Base-by-base conservation (phyloP, 768 basidiomycete genomes). In the Mycena vitilis region DNA sequence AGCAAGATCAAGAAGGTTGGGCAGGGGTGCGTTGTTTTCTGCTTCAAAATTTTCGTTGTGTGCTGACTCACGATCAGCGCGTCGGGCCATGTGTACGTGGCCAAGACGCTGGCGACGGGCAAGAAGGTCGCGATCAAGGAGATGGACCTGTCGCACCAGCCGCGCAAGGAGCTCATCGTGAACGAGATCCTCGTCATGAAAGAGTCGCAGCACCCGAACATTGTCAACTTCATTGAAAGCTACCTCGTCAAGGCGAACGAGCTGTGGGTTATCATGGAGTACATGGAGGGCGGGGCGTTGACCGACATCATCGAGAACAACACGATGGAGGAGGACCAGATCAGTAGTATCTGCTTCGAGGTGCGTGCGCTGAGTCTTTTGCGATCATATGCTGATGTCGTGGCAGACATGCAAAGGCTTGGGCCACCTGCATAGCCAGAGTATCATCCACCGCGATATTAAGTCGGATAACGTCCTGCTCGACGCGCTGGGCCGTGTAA, bases 131-230 rank as follows among this genome's bases (percentile, higher is more conserved):
- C 95, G 3, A 97, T 98, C 83, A 98, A 98, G 83, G 95, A 98
- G 84, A 98, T 98, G 96, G 96, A 97, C 80, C 84, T 98, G 45
- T 87, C 94, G 22, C 94, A 95, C 76, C 96, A 97, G 75, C 97
- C 96, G 22, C 85, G 96, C 67, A 99, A 99, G 81, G 97, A 99
- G 82, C 86, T 98, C 58, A 97, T 98, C 77, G 95, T 98, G 63
- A 98, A 98, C 74, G 96, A 98, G 80, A 98, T 98, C 73, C 84
- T 98, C 68, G 98, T 99, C 73, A 99, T 99, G 97, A 97, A 96
- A 79, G 97, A 96, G 79, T 95, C 93, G 25, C 95, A 95, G 71
- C 96, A 98, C 78, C 94, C 95, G 37, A 98, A 98, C 75, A 96
- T 98, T 64, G 96, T 98, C 83, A 97, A 97, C 80, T 98, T 94